Percentiles rank a stretch among this genome's conserved stretches.
phyloP scores from a whole-genome alignment of 176 grass and related monocot genomes.

The Coix lacrymajobi region DNA sequence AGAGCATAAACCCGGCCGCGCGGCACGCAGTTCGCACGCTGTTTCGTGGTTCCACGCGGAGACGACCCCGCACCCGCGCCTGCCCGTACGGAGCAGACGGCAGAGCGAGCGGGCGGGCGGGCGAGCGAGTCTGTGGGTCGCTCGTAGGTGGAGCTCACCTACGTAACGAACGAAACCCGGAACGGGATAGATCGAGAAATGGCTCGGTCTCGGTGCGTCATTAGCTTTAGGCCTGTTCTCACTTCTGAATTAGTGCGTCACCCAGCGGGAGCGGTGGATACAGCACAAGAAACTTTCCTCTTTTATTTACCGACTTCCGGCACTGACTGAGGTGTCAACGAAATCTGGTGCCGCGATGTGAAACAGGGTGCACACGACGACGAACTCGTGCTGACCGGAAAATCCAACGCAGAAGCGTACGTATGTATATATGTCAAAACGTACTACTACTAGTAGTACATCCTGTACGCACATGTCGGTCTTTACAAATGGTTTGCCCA shows the following conservation, averaged over 20 bases:
- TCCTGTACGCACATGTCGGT: not conserved
- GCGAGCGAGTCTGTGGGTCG: not conserved
- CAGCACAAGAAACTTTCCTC: not conserved
- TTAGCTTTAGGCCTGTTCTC: not conserved
- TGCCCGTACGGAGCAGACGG: not conserved
- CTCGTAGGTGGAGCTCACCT: not conserved
- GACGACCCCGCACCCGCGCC: not conserved
- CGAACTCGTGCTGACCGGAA: not conserved
- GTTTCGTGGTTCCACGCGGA: not conserved
- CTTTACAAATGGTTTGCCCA: not conserved
- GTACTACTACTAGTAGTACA: no score
- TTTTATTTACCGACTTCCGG: not conserved
- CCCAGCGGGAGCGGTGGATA: not conserved
- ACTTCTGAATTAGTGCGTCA: not conserved
- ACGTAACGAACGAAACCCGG: not conserved
- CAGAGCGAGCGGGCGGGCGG: no score
- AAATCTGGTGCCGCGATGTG: not conserved
- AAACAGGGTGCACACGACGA: not conserved
- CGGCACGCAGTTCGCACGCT: not conserved
- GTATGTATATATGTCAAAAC: not conserved
- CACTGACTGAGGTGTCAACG: not conserved
- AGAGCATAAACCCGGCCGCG: not conserved
- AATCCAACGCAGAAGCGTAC: not conserved
- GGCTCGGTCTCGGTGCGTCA: not conserved
- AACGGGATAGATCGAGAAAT: no score